Evolutionary conservation across 441 rosid species (phyloP).

Genomic region (Pelargonium hybrid): DNA sequence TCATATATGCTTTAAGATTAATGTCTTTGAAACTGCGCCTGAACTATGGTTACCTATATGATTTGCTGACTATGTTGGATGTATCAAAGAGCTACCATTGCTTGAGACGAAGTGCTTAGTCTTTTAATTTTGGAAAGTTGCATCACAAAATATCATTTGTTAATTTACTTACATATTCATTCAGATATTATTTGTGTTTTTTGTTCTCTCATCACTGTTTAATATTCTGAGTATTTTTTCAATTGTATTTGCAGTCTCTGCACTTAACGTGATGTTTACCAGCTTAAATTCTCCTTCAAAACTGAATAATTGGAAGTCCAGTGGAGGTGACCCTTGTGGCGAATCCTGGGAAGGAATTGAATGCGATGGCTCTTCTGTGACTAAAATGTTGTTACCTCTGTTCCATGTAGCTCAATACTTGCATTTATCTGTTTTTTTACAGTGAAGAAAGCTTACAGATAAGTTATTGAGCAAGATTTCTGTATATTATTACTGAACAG

Average conservation of each 20-base stretch:
- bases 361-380: slow-evolving; percentile 72
- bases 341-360: slow-evolving; percentile 77
- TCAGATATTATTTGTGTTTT: neutral
- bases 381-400: slow-evolving; percentile 44
- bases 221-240: neutral
- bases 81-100: no score
- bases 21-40: no score
- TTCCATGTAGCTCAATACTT: neutral
- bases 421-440: neutral
- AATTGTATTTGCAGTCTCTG: slow-evolving; percentile 46
- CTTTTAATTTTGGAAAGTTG: no score
- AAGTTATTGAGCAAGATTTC: no score
- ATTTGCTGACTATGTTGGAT: no score
- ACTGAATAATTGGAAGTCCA: slow-evolving; percentile 56
- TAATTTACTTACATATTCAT: neutral
- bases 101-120: no score
- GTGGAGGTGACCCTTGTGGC: slow-evolving; percentile 86
- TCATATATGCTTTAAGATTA: no score
- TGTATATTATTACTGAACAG: neutral
- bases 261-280: slow-evolving; percentile 72
- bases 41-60: no score
- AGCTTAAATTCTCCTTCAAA: slow-evolving; percentile 72
- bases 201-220: neutral
- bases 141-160: neutral
- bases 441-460: neutral